These are phyloP conservation scores for Russula sp. DNA, from an alignment of 768 basidiomycete species.

Conservation along the genomic window DNA sequence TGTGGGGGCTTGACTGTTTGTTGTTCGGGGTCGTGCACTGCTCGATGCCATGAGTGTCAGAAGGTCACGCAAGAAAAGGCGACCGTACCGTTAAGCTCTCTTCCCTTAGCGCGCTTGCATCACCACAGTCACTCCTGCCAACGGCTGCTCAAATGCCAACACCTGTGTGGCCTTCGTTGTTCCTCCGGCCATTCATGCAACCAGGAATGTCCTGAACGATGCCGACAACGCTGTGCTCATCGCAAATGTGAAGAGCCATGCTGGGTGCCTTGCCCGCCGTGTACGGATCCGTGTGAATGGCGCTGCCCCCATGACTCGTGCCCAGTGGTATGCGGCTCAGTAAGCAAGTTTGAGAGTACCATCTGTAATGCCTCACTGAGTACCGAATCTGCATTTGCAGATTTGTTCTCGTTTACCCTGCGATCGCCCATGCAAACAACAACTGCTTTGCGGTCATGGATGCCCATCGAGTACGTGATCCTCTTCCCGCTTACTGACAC, in stretches of 20 bases:
- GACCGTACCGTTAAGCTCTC: neutral
- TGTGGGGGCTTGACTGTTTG: constrained; percentile 28
- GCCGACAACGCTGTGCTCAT: constrained; percentile 30
- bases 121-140: constrained; percentile 31
- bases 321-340: constrained; percentile 33
- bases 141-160: constrained; percentile 29
- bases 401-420: constrained; percentile 35
- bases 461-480: constrained; percentile 33
- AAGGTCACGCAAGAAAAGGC: neutral
- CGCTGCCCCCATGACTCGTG: constrained; percentile 31
- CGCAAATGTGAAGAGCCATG: constrained; percentile 29
- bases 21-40: constrained; percentile 30
- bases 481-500: neutral
- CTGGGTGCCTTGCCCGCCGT: constrained; percentile 30
- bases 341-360: constrained; percentile 19
- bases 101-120: constrained; percentile 6
- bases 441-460: constrained; percentile 32
- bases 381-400: constrained; percentile 18
- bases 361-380: neutral
- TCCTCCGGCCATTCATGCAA: constrained; percentile 28
- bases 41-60: constrained; percentile 30
- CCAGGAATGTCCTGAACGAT: constrained; percentile 25
- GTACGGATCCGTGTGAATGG: constrained; percentile 33
- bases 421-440: constrained; percentile 29
- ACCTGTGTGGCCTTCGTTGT: constrained; percentile 30